Conservation (phyloP, 2,329 filamentous ascomycete genomes). For the Aspergillus neotritici region DNA sequence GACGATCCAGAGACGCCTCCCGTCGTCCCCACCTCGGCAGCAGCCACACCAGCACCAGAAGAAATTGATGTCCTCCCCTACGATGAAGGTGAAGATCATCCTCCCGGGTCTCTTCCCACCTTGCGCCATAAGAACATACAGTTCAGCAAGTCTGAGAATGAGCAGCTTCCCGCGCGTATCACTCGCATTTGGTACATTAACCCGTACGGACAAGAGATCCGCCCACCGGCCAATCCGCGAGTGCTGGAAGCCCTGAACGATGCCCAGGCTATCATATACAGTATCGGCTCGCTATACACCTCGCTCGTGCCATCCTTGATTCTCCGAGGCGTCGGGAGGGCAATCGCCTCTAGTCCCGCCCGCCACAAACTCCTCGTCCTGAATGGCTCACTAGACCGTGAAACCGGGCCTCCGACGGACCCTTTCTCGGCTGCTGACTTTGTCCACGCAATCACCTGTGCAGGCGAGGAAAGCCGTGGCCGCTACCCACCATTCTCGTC, state of each 20-base stretch:
- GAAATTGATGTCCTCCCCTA: conserved; percentile 18
- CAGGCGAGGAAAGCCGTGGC: conserved; percentile 63
- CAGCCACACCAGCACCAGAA: no score
- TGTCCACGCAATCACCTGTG: conserved; percentile 69
- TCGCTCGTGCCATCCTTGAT: conserved; percentile 79
- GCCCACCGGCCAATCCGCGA: conserved; percentile 73
- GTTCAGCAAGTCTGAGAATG: conserved; percentile 74
- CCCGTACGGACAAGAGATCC: conserved; percentile 94
- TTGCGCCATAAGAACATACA: conserved; percentile 74
- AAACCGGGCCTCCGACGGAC: conserved; percentile 64
- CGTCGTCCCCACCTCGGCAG: no score
- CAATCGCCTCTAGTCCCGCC: conserved; percentile 48
- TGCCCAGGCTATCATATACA: conserved; percentile 72
- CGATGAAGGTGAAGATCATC: conserved; percentile 38
- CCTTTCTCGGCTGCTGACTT: conserved; percentile 76
- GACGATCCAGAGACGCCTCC: conserved; percentile 27
- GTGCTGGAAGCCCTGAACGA: conserved; percentile 63
- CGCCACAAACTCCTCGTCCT: conserved; percentile 74
- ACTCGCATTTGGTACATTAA: conserved; percentile 94
- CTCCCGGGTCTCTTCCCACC: conserved; percentile 64
- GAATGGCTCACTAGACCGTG: conserved; percentile 77
- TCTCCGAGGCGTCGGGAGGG: conserved; percentile 66
- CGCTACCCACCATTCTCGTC: conserved; percentile 17
- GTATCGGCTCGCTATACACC: conserved; percentile 90
- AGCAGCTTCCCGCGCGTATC: conserved; percentile 73